Conservation (phyloP, 768 basidiomycete species). For the Suillus spraguei region DNA sequence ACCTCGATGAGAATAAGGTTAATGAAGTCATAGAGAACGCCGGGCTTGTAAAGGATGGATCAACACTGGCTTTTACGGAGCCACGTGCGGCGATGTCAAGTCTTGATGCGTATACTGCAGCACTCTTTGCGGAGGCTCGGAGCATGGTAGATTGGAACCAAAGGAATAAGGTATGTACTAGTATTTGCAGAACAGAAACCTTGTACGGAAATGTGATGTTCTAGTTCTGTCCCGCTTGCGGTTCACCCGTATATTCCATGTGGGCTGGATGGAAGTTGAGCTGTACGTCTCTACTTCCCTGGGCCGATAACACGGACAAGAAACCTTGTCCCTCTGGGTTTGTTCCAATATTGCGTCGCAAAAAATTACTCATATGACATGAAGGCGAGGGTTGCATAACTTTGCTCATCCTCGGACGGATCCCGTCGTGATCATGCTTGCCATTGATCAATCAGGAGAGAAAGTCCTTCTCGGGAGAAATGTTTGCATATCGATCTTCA, state of each 20-base stretch:
- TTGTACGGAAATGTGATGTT: conserved; percentile 3
- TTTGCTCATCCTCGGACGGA: conserved; percentile 83
- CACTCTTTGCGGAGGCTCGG: conserved; percentile 75
- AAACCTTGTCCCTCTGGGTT: conserved; percentile 77
- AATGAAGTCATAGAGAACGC: conserved; percentile 43
- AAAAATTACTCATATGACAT: conserved; percentile 18
- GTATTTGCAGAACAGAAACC: not conserved
- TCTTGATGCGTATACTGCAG: conserved; percentile 68
- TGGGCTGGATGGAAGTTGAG: conserved; percentile 97
- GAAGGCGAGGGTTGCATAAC: conserved; percentile 85
- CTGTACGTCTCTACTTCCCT: conserved; percentile 76
- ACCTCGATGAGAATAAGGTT: conserved; percentile 47
- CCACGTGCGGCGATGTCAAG: conserved; percentile 57
- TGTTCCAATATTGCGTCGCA: conserved; percentile 25
- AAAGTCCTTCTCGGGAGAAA: conserved; percentile 87
- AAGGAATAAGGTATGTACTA: conserved; percentile 69
- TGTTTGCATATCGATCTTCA: conserved; percentile 42
- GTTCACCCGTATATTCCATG: conserved; percentile 74
- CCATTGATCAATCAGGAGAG: conserved; percentile 77
- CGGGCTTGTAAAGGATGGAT: conserved; percentile 39
- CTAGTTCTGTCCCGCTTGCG: conserved; percentile 91
- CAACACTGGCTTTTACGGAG: conserved; percentile 61
- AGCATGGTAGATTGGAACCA: conserved; percentile 93
- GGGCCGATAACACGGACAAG: conserved; percentile 63
- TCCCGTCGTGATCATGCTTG: conserved; percentile 90